A percentile compares a stretch with the other conserved stretches of the same genome.
phyloP scores from a whole-genome alignment of 108 stramenopile genomes.

The Bacterosira constricta region DNA sequence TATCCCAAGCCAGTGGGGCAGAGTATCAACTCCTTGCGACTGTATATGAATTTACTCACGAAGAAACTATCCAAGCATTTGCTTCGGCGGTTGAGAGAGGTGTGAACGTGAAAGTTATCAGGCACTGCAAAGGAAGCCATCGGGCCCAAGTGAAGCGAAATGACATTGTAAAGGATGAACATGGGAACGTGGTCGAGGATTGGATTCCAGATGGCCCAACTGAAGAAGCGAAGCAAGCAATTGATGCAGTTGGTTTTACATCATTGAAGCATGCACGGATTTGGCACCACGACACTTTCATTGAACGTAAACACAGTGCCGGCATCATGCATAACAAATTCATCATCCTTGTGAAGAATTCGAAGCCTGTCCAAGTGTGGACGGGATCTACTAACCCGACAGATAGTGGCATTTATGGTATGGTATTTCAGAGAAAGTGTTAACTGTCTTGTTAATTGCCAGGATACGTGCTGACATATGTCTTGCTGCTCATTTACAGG shows the following conservation, averaged over 20 bases:
- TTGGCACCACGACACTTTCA: conserved; percentile 47
- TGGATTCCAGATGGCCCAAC: conserved; percentile 43
- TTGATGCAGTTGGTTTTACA: conserved; percentile 26
- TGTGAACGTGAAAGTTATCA: conserved; percentile 44
- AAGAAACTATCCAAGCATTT: conserved; percentile 35
- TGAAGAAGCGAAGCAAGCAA: conserved; percentile 23
- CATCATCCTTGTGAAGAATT: conserved; percentile 34
- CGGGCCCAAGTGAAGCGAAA: conserved; percentile 20
- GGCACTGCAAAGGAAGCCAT: conserved; percentile 31
- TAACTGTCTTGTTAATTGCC: no score
- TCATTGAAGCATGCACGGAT: conserved; percentile 24
- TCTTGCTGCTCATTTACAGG: conserved; percentile 6
- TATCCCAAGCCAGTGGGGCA: conserved; percentile 22
- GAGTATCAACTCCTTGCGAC: conserved; percentile 24
- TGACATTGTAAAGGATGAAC: conserved; percentile 27
- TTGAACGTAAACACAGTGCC: conserved; percentile 42
- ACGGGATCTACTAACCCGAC: conserved; percentile 46
- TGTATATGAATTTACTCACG: conserved; percentile 46
- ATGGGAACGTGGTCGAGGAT: conserved; percentile 28
- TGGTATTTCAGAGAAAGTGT: no score
- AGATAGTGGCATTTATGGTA: conserved; percentile 30
- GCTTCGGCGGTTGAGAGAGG: conserved; percentile 44
- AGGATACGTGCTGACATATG: no score
- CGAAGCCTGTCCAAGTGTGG: conserved; percentile 18
- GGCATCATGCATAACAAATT: conserved; percentile 52